Evolutionary conservation across 306 rosid genomes (phyloP).

Genomic region (Ochetophila trinervis): DNA sequence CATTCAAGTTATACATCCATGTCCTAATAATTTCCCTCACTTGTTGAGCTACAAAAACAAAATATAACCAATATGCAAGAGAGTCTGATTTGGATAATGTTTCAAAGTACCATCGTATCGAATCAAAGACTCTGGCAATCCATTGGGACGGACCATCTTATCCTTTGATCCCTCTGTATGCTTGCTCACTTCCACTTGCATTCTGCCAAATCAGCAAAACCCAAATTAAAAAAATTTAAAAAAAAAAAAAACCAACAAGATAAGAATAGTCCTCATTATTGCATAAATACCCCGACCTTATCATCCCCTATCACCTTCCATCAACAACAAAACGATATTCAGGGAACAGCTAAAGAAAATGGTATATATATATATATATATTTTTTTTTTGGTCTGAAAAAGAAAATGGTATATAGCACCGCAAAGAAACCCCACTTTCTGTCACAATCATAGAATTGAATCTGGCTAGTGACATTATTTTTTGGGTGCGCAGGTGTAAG

Average conservation of each 20-base stretch:
- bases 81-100: background rate
- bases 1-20: too few species aligned
- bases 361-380: too few species aligned
- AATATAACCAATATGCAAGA: background rate
- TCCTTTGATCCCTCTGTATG: constrained; percentile 92
- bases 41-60: background rate
- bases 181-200: constrained; percentile 99
- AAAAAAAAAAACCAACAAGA: background rate
- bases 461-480: constrained; percentile 8
- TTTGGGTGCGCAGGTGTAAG: constrained; percentile 21
- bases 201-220: constrained; percentile 48
- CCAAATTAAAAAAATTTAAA: background rate
- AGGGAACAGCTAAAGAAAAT: background rate
- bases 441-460: constrained; percentile 26
- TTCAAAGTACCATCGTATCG: constrained; percentile 73
- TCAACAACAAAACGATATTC: constrained; percentile 11
- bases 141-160: constrained; percentile 89
- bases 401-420: background rate
- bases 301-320: constrained; percentile 12
- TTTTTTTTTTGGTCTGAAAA: too few species aligned
- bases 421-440: constrained; percentile 20
- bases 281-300: constrained; percentile 2
- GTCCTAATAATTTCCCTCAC: too few species aligned
- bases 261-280: constrained; percentile 12
- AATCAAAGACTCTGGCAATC: constrained; percentile 89